A percentile compares a stretch with the other conserved stretches of the same genome.
Evolutionary conservation across 108 stramenopile genomes (phyloP).

Genomic region (Skeletonema costatum): DNA sequence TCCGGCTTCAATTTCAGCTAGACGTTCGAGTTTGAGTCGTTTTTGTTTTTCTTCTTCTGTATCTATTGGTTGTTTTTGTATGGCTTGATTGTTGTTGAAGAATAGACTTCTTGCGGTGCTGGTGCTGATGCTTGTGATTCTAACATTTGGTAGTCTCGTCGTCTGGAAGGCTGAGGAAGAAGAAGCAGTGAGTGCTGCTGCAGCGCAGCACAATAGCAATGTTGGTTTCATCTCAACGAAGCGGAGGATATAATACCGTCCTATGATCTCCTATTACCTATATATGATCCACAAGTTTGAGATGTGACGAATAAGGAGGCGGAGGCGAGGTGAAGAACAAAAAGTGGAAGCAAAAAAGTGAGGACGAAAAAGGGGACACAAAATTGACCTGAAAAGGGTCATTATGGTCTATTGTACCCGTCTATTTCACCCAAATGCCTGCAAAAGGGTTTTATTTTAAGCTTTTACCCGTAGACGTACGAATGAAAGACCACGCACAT

Average conservation of each 20-base stretch:
- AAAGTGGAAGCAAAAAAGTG: background rate
- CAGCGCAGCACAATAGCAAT: background rate
- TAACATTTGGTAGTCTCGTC: background rate
- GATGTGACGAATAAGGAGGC: too few relatives aligned
- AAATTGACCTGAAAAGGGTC: too few relatives aligned
- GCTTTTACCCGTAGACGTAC: too few relatives aligned
- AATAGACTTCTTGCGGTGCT: background rate
- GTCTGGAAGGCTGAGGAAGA: background rate
- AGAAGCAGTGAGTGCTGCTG: background rate
- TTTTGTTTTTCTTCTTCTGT: slow-evolving; percentile 22
- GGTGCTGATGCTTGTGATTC: background rate
- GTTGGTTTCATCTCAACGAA: background rate
- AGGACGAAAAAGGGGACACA: too few relatives aligned
- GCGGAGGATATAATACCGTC: too few relatives aligned
- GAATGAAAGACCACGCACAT: background rate
- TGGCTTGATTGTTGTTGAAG: slow-evolving; percentile 1
- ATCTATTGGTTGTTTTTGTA: slow-evolving; percentile 16
- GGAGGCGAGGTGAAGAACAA: background rate
- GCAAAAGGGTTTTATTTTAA: too few relatives aligned
- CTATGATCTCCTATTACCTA: too few relatives aligned
- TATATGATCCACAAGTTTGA: too few relatives aligned
- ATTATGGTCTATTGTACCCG: too few relatives aligned
- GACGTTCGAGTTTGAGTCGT: slow-evolving; percentile 35
- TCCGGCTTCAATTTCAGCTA: slow-evolving; percentile 30
- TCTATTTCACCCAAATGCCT: too few relatives aligned